phyloP scores from a whole-genome alignment of 208 protist species.

The Acanthamoeba royreba region DNA sequence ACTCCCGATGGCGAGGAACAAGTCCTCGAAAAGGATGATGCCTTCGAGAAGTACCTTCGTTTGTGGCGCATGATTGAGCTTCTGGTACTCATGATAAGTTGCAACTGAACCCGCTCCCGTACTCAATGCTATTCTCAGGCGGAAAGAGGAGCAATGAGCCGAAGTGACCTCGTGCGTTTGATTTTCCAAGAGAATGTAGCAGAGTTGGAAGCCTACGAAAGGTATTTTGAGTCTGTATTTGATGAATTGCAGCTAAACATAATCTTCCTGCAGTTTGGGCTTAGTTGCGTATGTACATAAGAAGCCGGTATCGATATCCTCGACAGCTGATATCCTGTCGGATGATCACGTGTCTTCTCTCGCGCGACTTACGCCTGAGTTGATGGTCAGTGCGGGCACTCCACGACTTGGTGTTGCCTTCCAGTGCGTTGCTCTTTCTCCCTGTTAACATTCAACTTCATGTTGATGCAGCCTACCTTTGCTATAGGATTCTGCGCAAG shows the following conservation, averaged over 20 bases:
- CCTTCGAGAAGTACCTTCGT: constrained; percentile 10
- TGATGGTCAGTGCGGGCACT: constrained; percentile 13
- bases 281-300: not conserved
- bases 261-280: not conserved
- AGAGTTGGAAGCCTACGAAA: not conserved
- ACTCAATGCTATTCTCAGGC: not conserved
- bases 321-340: not conserved
- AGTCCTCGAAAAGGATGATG: not conserved
- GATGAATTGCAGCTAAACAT: not conserved
- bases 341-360: not conserved
- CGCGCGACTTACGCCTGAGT: not conserved
- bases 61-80: constrained; percentile 12
- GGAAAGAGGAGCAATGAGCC: not conserved
- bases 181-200: constrained; percentile 16
- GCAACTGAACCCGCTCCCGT: not conserved
- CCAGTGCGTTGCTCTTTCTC: not conserved
- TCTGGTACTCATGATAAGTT: not conserved
- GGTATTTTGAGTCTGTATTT: not conserved
- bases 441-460: not conserved
- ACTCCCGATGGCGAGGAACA: not conserved
- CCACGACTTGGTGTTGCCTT: constrained; percentile 12
- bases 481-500: not conserved
- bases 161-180: not conserved
- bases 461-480: too few species aligned
- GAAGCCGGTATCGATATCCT: not conserved